Conservation (phyloP, 164 flowering plant genomes). For the Piper betle region DNA sequence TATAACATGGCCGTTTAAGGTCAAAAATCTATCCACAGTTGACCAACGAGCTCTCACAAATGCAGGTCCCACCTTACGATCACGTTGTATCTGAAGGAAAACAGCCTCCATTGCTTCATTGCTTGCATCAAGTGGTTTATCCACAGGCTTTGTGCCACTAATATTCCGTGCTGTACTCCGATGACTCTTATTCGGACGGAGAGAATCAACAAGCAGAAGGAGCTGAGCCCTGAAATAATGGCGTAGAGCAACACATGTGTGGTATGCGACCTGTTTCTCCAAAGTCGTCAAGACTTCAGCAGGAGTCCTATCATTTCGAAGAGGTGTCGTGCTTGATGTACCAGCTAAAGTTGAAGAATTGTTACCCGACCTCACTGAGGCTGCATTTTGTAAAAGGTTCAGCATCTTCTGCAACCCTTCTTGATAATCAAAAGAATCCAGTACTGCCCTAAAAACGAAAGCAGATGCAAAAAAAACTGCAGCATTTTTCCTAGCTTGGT, state of each 20-base stretch:
- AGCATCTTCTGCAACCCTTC: constrained; percentile 71
- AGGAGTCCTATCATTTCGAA: constrained; percentile 72
- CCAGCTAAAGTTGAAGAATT: constrained; percentile 45
- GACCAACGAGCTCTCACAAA: constrained; percentile 84
- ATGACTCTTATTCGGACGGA: constrained; percentile 75
- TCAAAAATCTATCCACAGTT: constrained; percentile 67
- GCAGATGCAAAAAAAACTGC: constrained; percentile 86
- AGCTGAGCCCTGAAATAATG: constrained; percentile 96
- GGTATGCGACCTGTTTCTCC: constrained; percentile 92
- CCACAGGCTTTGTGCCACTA: constrained; percentile 60
- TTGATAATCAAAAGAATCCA: constrained; percentile 89
- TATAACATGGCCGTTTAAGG: constrained; percentile 64
- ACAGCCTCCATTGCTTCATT: constrained; percentile 89
- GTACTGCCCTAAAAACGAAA: constrained; percentile 78
- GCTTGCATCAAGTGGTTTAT: constrained; percentile 91
- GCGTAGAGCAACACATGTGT: constrained; percentile 83
- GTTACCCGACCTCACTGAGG: constrained; percentile 78
- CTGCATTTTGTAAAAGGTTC: constrained; percentile 66
- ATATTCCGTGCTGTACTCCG: constrained; percentile 59
- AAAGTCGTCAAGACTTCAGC: constrained; percentile 75
- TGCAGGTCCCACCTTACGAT: constrained; percentile 87
- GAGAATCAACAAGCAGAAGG: constrained; percentile 78
- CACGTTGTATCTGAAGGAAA: constrained; percentile 79
- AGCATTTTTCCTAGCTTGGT: constrained; percentile 84
- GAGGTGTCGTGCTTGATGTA: constrained; percentile 31